Conservation (phyloP, 2,329 filamentous ascomycete genomes). For the Parascedosporium putredinis region DNA sequence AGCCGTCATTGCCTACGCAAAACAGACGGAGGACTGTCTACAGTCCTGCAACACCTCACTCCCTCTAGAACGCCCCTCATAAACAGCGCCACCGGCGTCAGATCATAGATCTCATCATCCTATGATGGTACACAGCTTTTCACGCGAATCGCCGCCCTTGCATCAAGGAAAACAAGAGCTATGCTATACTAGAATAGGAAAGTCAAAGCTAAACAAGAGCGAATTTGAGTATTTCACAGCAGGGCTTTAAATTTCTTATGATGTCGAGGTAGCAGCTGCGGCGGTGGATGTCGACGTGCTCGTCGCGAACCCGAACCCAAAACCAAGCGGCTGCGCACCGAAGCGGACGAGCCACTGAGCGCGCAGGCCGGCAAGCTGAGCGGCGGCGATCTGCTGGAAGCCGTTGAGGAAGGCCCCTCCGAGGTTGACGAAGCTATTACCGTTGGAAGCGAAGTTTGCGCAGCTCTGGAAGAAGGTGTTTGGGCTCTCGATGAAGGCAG, state of each 20-base stretch:
- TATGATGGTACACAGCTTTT: too few species aligned
- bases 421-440: constrained; percentile 18
- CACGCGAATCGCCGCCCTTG: too few species aligned
- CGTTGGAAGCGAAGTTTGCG: constrained; percentile 6
- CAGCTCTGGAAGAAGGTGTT: constrained; percentile 23
- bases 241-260: neutral
- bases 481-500: constrained; percentile 24
- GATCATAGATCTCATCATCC: neutral
- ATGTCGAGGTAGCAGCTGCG: neutral
- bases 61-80: neutral
- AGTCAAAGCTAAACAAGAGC: too few species aligned
- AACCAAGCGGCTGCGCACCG: constrained; percentile 8
- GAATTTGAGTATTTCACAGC: too few species aligned
- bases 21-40: neutral
- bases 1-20: neutral
- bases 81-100: neutral
- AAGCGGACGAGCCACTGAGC: constrained; percentile 6
- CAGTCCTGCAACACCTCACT: neutral
- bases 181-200: neutral
- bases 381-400: constrained; percentile 19
- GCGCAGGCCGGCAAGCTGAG: constrained; percentile 16
- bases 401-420: constrained; percentile 17
- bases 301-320: too few species aligned
- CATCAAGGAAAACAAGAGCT: neutral
- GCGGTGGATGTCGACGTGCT: constrained; percentile 4